Evolutionary conservation across 192 early-diverging fungal genomes (phyloP), one percentile per base, ranked within the genome.

Genomic region (Pilobolus umbonatus): DNA sequence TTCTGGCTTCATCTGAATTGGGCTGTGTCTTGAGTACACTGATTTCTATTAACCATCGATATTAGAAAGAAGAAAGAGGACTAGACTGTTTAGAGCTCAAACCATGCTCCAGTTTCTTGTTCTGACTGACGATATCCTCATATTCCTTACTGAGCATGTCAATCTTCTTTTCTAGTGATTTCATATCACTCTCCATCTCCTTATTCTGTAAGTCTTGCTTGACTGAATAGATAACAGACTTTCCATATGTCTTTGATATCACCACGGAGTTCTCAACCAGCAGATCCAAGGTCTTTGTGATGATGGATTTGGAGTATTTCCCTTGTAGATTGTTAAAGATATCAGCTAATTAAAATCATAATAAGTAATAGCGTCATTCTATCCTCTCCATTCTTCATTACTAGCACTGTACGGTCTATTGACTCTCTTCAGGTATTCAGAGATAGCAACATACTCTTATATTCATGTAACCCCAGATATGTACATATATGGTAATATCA

Each of bases 371-470:
- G 1, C n/a, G n/a, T n/a, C n/a, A n/a, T n/a, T n/a, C n/a, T n/a
- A n/a, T n/a, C n/a, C n/a, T n/a, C n/a, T n/a, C n/a, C n/a, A n/a
- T n/a, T n/a, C 14, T 10, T n/a, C 10, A 24, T 58, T 48, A 59
- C 57, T 59, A 25, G 45, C 34, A 48, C 57, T 59, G 25, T 59
- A 59, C n/a, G 57, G 57, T 48, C 57, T 29, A 25, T 59, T 59
- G n/a, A 32, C 30, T 21, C 36, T 59, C 48, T 32, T 46, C 45
- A 59, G 34, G 36, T 59, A 59, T 1, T 59, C 44, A 22, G 36
- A 48, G 4, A 59, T 32, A n/a, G 3, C 44, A 26, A 24, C 31
- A 26, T 59, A 43, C 38, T 7, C 21, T 38, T 36, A 42, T 42
- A 42, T 0, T 42, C 19, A 42, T n/a, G n/a, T n/a, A n/a, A n/a